These are phyloP conservation scores for Calonectria hongkongensis DNA, from an alignment of 2,329 filamentous ascomycete genomes.

Conservation along the genomic window DNA sequence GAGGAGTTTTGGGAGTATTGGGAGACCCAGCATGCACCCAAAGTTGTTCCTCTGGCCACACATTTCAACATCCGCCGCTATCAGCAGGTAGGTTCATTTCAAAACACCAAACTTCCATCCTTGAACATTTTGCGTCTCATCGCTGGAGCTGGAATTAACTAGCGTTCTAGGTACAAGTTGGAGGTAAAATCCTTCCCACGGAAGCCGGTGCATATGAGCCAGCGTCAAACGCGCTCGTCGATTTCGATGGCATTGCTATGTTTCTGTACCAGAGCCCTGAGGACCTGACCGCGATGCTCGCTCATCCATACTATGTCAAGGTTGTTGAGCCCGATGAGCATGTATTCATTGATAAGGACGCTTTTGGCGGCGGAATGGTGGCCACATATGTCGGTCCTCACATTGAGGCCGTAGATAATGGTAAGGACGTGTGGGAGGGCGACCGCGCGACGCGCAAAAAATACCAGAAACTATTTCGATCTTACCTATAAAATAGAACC, in stretches of 20 bases:
- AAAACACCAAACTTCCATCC: background rate
- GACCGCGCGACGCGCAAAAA: slow-evolving; percentile 40
- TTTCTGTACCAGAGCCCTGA: slow-evolving; percentile 54
- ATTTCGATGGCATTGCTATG: slow-evolving; percentile 57
- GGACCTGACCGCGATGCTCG: slow-evolving; percentile 49
- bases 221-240: slow-evolving; percentile 45
- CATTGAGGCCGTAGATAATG: slow-evolving; percentile 51
- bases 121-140: background rate
- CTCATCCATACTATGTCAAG: slow-evolving; percentile 55
- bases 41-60: slow-evolving; percentile 53
- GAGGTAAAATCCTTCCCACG: slow-evolving; percentile 53
- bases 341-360: slow-evolving; percentile 55
- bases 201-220: slow-evolving; percentile 45
- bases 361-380: slow-evolving; percentile 54
- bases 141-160: background rate
- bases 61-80: slow-evolving; percentile 55
- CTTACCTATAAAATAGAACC: slow-evolving; percentile 36
- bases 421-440: slow-evolving; percentile 52
- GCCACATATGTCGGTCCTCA: slow-evolving; percentile 52
- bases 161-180: slow-evolving; percentile 51
- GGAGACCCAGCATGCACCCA: slow-evolving; percentile 56
- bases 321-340: slow-evolving; percentile 57
- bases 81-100: slow-evolving; percentile 51
- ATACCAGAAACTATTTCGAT: slow-evolving; percentile 52
- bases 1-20: slow-evolving; percentile 57